Evolutionary conservation across 2,329 filamentous ascomycete species (phyloP).

Genomic region (Ambrosiella cleistominuta): DNA sequence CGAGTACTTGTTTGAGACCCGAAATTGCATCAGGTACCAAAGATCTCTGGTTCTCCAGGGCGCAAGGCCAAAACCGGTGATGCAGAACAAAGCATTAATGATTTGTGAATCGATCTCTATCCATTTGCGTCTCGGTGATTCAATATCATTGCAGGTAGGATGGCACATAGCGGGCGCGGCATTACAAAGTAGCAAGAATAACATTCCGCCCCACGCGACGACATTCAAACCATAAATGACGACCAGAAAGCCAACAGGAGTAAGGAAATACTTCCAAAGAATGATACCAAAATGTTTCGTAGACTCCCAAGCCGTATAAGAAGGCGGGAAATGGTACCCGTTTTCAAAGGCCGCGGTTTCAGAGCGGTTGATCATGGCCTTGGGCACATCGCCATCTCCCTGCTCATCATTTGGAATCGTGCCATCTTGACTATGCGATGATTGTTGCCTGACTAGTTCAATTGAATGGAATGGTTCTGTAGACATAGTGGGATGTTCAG

Average conservation of each 20-base stretch:
- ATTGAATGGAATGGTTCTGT: background rate
- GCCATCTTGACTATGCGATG: background rate
- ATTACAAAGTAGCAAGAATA: constrained; percentile 69
- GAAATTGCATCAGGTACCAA: constrained; percentile 52
- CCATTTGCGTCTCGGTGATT: constrained; percentile 66
- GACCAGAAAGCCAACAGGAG: constrained; percentile 58
- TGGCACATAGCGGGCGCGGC: constrained; percentile 56
- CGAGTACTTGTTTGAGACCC: constrained; percentile 32
- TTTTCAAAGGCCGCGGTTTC: constrained; percentile 34
- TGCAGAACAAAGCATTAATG: constrained; percentile 53
- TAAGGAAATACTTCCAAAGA: constrained; percentile 58
- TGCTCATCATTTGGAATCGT: background rate
- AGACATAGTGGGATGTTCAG: constrained; percentile 4
- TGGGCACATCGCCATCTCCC: background rate
- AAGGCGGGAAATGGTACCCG: constrained; percentile 47
- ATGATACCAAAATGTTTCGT: constrained; percentile 38
- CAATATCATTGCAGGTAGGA: constrained; percentile 50
- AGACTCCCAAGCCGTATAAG: constrained; percentile 40
- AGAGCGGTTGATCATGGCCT: constrained; percentile 5
- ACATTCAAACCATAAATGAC: constrained; percentile 68
- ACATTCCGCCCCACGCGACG: constrained; percentile 80
- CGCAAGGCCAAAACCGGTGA: constrained; percentile 68
- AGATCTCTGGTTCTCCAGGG: constrained; percentile 74
- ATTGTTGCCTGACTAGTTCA: too few species aligned
- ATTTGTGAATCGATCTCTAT: constrained; percentile 75